phyloP scores from a whole-genome alignment of 352 stramenopile genomes.

The Paralagenidium karlingii region DNA sequence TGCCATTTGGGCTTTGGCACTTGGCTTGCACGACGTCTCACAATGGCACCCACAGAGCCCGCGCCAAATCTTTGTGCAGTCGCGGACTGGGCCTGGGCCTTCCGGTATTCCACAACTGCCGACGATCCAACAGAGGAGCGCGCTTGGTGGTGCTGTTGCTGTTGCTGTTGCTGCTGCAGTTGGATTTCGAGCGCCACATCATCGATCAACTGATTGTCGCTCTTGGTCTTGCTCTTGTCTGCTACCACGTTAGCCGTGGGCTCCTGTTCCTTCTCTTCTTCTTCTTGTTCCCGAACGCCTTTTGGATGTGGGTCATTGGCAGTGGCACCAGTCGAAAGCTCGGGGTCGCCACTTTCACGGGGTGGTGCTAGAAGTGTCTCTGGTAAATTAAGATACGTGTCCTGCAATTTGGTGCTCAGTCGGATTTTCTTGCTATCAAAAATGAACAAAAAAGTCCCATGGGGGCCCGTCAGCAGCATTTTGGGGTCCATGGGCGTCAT shows the following conservation, averaged over 20 bases:
- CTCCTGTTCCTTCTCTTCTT: neutral
- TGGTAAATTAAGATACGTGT: conserved; percentile 38
- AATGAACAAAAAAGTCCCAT: neutral
- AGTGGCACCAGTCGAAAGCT: neutral
- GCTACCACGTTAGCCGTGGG: neutral
- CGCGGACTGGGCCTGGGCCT: conserved; percentile 27
- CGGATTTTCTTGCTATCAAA: conserved; percentile 51
- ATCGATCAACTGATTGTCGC: neutral
- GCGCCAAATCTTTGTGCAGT: conserved; percentile 9
- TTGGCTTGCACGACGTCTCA: conserved; percentile 63
- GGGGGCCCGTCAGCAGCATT: no score
- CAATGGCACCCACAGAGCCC: conserved; percentile 39
- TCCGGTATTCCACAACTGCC: conserved; percentile 40
- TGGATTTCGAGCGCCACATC: neutral
- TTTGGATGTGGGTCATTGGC: neutral
- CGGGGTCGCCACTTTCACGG: no score
- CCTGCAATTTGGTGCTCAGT: conserved; percentile 49
- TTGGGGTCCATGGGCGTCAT: conserved; percentile 2
- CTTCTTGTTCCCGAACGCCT: neutral
- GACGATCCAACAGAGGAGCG: conserved; percentile 6
- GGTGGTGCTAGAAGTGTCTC: conserved; percentile 39
- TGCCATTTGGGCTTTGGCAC: conserved; percentile 98
- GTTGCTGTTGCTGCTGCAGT: neutral
- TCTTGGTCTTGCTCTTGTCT: neutral
- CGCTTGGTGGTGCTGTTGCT: neutral